Evolutionary conservation across 106 monocot species (phyloP).

Genomic region (Hemerocallis citrina): DNA sequence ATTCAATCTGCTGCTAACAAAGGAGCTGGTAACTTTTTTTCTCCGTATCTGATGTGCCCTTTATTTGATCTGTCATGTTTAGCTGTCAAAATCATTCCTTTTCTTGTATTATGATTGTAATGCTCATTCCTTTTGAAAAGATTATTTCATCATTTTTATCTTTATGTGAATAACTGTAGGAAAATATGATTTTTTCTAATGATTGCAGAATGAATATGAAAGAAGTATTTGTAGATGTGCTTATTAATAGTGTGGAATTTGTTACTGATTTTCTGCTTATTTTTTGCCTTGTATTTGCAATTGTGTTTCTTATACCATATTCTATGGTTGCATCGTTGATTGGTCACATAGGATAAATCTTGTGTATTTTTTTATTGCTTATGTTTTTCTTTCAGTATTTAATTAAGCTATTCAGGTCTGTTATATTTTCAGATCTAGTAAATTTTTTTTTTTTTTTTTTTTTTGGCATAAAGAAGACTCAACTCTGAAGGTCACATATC

Average conservation of each 20-base stretch:
- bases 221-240: background rate
- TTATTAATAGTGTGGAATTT: background rate
- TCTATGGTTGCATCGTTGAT: too few relatives aligned
- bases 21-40: constrained; percentile 49
- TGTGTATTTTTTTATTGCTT: background rate
- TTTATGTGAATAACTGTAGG: too few relatives aligned
- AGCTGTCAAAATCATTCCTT: background rate
- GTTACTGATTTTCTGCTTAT: background rate
- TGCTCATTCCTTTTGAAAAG: background rate
- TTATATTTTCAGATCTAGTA: background rate
- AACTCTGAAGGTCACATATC: too few relatives aligned
- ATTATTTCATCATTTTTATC: background rate
- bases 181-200: background rate
- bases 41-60: background rate
- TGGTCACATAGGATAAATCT: too few relatives aligned
- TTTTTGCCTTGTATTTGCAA: background rate
- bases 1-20: constrained; percentile 46
- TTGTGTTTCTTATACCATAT: too few relatives aligned
- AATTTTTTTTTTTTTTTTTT: background rate
- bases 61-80: background rate
- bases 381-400: background rate
- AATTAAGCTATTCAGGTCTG: background rate
- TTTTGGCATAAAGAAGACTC: too few relatives aligned
- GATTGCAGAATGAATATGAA: background rate
- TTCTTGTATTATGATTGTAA: background rate